These are phyloP conservation scores for Rubus parviflorus DNA, from an alignment of 306 rosid genomes.

Conservation along the genomic window DNA sequence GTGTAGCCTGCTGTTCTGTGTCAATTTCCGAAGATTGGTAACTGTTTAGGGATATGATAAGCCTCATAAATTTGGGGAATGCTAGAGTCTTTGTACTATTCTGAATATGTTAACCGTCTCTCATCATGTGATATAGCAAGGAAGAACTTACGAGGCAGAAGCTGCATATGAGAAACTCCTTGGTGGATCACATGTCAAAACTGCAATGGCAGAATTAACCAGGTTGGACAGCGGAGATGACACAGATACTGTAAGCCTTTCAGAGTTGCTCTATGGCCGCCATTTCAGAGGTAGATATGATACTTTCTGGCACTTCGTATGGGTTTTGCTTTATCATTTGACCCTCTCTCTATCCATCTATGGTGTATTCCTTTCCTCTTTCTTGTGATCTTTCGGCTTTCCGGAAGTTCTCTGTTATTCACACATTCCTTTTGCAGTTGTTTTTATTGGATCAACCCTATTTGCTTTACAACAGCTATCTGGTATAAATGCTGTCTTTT, in stretches of 20 bases:
- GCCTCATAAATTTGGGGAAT: background rate
- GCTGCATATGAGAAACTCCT: slow-evolving; percentile 81
- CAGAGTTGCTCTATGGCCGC: slow-evolving; percentile 81
- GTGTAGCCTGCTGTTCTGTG: background rate
- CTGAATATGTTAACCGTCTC: slow-evolving; percentile 1
- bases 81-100: background rate
- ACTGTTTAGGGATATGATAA: background rate
- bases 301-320: slow-evolving; percentile 4
- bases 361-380: slow-evolving; percentile 11
- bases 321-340: background rate
- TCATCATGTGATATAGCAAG: slow-evolving; percentile 61
- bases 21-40: background rate
- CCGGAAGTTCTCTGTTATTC: slow-evolving; percentile 55
- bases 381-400: slow-evolving; percentile 29
- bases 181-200: slow-evolving; percentile 82
- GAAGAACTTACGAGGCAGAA: slow-evolving; percentile 85
- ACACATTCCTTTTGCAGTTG: slow-evolving; percentile 92
- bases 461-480: slow-evolving; percentile 99
- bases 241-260: slow-evolving; percentile 57
- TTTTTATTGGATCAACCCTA: slow-evolving; percentile 98
- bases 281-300: slow-evolving; percentile 68
- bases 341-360: background rate
- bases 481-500: slow-evolving; percentile 97
- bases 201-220: slow-evolving; percentile 75
- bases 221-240: slow-evolving; percentile 82